phyloP scores from a whole-genome alignment of 257 asterid species.

The Jasminum sambac region DNA sequence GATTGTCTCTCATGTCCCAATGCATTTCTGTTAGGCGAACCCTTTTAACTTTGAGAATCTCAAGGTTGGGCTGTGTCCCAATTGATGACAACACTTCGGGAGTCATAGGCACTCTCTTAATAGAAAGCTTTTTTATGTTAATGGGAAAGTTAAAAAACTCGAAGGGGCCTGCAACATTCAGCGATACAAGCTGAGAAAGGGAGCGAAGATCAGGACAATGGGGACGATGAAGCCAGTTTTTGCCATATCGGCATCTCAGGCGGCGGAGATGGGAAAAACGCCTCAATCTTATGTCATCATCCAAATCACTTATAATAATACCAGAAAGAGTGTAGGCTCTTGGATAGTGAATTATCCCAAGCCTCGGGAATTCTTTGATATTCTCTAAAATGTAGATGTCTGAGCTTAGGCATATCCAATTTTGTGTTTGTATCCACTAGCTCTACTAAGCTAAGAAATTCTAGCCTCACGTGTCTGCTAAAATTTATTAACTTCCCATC shows the following conservation, averaged over 20 bases:
- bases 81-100: neutral
- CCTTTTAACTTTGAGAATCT: neutral
- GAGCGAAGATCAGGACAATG: neutral
- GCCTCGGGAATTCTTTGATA: neutral
- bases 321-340: neutral
- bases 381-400: neutral
- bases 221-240: neutral
- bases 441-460: neutral
- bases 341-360: neutral
- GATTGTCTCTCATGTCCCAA: constrained; percentile 18
- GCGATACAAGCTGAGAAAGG: neutral
- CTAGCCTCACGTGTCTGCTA: neutral
- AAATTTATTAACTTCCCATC: no score
- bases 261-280: neutral
- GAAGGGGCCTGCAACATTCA: neutral
- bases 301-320: neutral
- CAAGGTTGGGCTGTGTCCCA: constrained; percentile 16
- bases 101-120: neutral
- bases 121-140: neutral
- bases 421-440: neutral
- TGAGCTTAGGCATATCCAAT: neutral
- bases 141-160: neutral
- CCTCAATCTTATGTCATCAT: constrained; percentile 8
- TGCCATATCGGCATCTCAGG: no score
- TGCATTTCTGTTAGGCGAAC: neutral